Evolutionary conservation across 2,329 filamentous ascomycete species (phyloP).

Genomic region (Hymenoscyphus fructigenus): DNA sequence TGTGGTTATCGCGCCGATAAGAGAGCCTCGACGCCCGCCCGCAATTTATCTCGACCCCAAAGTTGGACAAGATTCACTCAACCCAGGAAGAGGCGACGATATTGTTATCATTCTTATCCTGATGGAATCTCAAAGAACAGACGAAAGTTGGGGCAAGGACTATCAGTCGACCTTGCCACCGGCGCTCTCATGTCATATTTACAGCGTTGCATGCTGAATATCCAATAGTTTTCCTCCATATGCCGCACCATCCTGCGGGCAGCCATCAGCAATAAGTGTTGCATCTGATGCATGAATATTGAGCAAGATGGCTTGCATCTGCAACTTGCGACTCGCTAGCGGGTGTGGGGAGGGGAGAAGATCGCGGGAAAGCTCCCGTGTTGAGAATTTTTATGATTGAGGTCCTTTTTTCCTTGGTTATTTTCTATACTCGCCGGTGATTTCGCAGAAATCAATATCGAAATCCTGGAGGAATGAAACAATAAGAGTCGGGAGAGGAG

Average conservation of each 20-base stretch:
- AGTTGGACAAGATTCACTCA: no score
- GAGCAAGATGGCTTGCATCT: slow-evolving; percentile 9
- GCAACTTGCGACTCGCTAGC: background rate
- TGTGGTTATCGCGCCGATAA: no score
- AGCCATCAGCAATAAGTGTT: slow-evolving; percentile 3
- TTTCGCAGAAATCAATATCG: background rate
- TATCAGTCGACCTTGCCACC: slow-evolving; percentile 1
- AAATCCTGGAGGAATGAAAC: slow-evolving; percentile 1
- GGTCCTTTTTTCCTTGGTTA: background rate
- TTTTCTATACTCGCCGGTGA: background rate
- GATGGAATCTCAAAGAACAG: no score
- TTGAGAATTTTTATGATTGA: background rate
- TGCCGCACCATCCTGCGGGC: background rate
- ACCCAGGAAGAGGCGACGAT: no score
- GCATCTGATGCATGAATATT: slow-evolving; percentile 6
- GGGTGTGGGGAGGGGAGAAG: background rate
- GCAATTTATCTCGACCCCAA: no score
- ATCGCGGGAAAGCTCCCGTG: background rate
- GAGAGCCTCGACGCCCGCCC: no score
- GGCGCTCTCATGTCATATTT: background rate
- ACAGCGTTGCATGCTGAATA: background rate
- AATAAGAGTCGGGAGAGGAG: background rate
- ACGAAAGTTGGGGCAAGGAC: no score
- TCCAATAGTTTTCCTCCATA: background rate
- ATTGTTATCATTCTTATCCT: no score